Conservation (phyloP, 139 green algal species). For the Pleodorina starrii region DNA sequence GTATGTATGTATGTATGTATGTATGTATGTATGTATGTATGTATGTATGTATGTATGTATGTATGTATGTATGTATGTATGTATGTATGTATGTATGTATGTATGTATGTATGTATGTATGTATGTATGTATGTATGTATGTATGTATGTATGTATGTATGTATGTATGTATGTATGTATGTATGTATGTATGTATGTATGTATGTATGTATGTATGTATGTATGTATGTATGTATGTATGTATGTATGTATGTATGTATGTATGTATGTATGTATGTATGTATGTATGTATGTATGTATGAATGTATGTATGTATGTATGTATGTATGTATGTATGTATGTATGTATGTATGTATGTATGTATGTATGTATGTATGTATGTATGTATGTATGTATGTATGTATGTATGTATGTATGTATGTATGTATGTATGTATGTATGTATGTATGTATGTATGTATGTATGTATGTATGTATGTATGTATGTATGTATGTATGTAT, state of each 20-base stretch:
- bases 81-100: neutral
- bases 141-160: too few species aligned
- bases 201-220: neutral
- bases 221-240: neutral
- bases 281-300: neutral
- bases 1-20: neutral
- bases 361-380: neutral
- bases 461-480: too few species aligned
- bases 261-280: neutral
- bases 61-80: neutral
- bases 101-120: neutral
- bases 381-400: too few species aligned
- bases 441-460: too few species aligned
- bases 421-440: too few species aligned
- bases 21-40: neutral
- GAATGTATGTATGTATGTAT: neutral
- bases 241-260: neutral
- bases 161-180: too few species aligned
- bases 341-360: neutral
- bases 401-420: too few species aligned
- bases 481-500: neutral
- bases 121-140: too few species aligned
- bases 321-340: neutral
- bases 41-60: neutral
- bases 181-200: too few species aligned